Percentiles rank a stretch among this genome's conserved stretches.
phyloP scores from a whole-genome alignment of 73 alveolate species.

The Paramecium primaurelia region DNA sequence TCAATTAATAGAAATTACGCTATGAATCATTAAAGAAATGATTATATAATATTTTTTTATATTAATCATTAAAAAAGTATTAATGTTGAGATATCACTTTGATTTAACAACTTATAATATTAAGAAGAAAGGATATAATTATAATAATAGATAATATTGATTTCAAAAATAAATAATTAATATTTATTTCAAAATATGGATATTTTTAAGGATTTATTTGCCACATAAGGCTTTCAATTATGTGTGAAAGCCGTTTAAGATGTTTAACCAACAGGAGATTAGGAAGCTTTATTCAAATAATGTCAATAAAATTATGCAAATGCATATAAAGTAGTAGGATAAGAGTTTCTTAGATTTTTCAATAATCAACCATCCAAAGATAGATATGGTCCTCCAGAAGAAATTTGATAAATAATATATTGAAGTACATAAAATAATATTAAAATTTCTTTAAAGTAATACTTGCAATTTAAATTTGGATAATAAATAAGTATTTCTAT shows the following conservation, averaged over 20 bases:
- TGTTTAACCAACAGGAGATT: background rate
- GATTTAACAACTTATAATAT: too few species aligned
- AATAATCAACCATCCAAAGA: slow-evolving; percentile 7
- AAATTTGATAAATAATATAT: background rate
- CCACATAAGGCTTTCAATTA: background rate
- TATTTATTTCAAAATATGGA: background rate
- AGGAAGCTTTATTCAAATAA: background rate
- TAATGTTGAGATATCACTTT: background rate
- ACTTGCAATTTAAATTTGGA: background rate
- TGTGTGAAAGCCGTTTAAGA: background rate
- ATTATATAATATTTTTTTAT: background rate
- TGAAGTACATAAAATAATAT: background rate
- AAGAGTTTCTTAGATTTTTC: background rate
- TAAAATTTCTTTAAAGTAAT: background rate
- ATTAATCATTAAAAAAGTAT: background rate
- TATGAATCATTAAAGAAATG: slow-evolving; percentile 37
- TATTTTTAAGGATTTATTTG: slow-evolving; percentile 11
- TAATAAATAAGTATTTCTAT: background rate
- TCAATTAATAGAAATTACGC: background rate
- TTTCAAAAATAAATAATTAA: background rate
- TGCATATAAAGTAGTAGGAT: slow-evolving; percentile 8
- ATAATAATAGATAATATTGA: background rate
- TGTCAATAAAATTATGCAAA: slow-evolving; percentile 6
- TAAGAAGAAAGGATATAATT: background rate
- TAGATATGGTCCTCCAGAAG: slow-evolving; percentile 24